These are phyloP conservation scores for Alternaria gaisen DNA, from an alignment of 2,329 filamentous ascomycete genomes.

Conservation along the genomic window DNA sequence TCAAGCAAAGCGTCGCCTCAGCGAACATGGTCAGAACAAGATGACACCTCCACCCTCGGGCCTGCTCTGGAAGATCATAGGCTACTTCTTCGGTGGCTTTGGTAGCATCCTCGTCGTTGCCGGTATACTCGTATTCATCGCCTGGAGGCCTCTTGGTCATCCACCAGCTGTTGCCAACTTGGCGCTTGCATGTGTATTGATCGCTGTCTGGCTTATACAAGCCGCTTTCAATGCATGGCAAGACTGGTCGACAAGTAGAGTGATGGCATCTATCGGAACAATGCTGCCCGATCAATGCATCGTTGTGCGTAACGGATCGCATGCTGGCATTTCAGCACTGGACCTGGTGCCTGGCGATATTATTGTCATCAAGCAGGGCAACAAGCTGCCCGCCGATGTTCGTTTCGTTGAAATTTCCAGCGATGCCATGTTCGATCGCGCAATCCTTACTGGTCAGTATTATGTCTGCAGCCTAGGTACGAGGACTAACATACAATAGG, in stretches of 20 bases:
- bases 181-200: conserved; percentile 76
- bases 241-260: conserved; percentile 78
- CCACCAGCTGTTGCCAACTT: conserved; percentile 76
- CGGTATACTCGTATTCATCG: conserved; percentile 75
- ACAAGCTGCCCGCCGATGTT: conserved; percentile 78
- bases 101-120: conserved; percentile 75
- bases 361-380: conserved; percentile 72
- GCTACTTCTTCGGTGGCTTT: conserved; percentile 82
- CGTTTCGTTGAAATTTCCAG: conserved; percentile 73
- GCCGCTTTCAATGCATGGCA: conserved; percentile 66
- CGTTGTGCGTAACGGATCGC: conserved; percentile 67
- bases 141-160: conserved; percentile 77
- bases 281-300: conserved; percentile 80
- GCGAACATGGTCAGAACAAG: conserved; percentile 72
- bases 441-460: conserved; percentile 70
- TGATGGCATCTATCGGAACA: conserved; percentile 81
- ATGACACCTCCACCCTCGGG: conserved; percentile 72
- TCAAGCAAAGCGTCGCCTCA: conserved; percentile 63
- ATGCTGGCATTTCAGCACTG: conserved; percentile 60
- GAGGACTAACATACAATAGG: conserved; percentile 53
- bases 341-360: conserved; percentile 78
- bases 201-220: conserved; percentile 72
- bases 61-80: conserved; percentile 65
- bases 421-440: conserved; percentile 76
- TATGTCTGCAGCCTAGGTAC: background rate